Evolutionary conservation across 2,329 filamentous ascomycete genomes (phyloP), one percentile per base, ranked within the genome.

Genomic region (Elsinoe fawcettii): DNA sequence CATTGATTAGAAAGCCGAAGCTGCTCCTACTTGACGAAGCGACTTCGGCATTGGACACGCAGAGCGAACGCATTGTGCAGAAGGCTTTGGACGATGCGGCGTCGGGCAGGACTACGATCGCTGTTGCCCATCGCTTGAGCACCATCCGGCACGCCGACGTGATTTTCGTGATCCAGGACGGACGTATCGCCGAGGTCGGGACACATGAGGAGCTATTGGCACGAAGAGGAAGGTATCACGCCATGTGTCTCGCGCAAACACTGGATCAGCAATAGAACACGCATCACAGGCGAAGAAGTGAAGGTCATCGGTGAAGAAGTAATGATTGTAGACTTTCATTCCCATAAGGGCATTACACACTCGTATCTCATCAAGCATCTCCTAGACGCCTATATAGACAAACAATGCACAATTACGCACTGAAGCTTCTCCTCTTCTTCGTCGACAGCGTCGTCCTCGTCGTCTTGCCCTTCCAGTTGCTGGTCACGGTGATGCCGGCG

Each of bases 1-100:
- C 80, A 0, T 66, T 83, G 6, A 71, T 82, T 5, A 72, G 79
- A 1, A 73, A 76, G 20, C 80, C 80, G 0, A 66, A 69, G 5
- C 65, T 84, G 2, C 66, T 84, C 2, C 68, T 84, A 0, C 70
- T 85, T 0, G 82, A 85, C 55, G 81, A 84, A 66, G 80, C 82
- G 2, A 84, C 81, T 0, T 77, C 73, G 1, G 77, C 74, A 54
- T 74, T 89, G 0, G 85, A 88, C 61, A 83, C 82, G 0, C 79
- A 85, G 63, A 83, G 79, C 0, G 86, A 88, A 66, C 80, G 80
- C 60, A 72, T 84, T 1, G 82, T 88, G 8, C 84, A 91, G 69
- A 75, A 74, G 0, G 86, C 86, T 0, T 82, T 91, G 65, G 84
- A 89, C 44, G 62, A 66, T 18, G 73, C 75, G 75, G 41, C 67